Percentiles rank a stretch among this genome's conserved stretches.
Evolutionary conservation across 495 filamentous ascomycete genomes (phyloP).

Genomic region (Astrothelium subdiscretum): DNA sequence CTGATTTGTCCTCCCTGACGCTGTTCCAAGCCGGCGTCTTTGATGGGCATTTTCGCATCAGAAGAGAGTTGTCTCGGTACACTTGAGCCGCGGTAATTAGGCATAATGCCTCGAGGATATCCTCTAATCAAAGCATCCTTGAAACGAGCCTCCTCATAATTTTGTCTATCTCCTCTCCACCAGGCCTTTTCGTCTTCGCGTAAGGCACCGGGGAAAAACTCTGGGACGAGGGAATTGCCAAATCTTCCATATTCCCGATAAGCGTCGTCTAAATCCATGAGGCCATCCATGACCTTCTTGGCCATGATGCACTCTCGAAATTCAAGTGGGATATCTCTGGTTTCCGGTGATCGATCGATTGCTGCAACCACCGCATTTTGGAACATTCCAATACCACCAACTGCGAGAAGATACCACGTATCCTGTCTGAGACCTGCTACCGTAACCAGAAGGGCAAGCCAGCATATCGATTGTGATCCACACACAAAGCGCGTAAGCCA

Average conservation of each 20-base stretch:
- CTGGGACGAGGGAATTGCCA: neutral
- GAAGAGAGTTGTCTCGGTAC: too few species aligned
- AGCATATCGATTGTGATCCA: neutral
- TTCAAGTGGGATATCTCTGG: constrained; percentile 3
- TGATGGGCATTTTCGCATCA: too few species aligned
- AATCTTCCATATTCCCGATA: neutral
- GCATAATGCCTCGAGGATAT: neutral
- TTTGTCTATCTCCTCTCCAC: neutral
- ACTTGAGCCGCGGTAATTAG: too few species aligned
- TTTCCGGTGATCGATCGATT: constrained; percentile 1
- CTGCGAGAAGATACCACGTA: constrained; percentile 8
- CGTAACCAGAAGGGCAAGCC: constrained; percentile 4
- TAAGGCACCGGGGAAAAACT: constrained; percentile 5
- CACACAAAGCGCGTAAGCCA: constrained; percentile 1
- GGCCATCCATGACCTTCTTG: constrained; percentile 7
- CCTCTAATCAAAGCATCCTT: neutral
- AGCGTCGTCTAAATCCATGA: constrained; percentile 1
- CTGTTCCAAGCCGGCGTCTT: too few species aligned
- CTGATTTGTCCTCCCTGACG: too few species aligned
- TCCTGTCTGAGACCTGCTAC: neutral
- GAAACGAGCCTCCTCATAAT: neutral
- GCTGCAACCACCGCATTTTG: constrained; percentile 4
- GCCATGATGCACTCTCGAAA: constrained; percentile 4
- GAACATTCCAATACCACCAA: constrained; percentile 4
- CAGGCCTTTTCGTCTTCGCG: neutral